Percentiles rank a stretch among this genome's conserved stretches.
Evolutionary conservation across 371 early-diverging fungal genomes (phyloP).

Genomic region (Encephalitozoon cuniculi): DNA sequence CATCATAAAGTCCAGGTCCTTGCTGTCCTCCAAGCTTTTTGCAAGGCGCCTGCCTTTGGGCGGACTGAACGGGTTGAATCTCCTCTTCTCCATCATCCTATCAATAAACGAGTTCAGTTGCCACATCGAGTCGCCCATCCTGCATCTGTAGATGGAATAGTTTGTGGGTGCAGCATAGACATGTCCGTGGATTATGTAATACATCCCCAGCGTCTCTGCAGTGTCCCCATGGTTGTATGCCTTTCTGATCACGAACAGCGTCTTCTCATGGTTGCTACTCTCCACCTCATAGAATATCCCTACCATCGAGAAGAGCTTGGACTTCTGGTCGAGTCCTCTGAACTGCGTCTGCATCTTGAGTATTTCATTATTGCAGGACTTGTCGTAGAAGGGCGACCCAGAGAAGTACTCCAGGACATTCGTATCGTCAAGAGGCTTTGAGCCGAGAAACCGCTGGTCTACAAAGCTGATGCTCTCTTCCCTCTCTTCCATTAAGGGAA

Average conservation of each 20-base stretch:
- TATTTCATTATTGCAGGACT: conserved; percentile 80
- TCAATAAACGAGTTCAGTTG: conserved; percentile 33
- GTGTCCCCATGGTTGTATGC: conserved; percentile 6
- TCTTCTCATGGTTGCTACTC: neutral
- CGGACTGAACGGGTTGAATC: neutral
- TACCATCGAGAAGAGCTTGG: conserved; percentile 40
- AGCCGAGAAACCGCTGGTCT: conserved; percentile 49
- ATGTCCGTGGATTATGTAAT: conserved; percentile 47
- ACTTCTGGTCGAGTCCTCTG: conserved; percentile 66
- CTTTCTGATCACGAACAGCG: conserved; percentile 40
- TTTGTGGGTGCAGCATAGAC: conserved; percentile 45
- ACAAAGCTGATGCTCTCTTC: conserved; percentile 52
- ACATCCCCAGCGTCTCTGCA: conserved; percentile 11
- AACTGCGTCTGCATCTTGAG: conserved; percentile 89
- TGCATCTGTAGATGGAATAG: conserved; percentile 16
- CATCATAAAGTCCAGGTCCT: neutral
- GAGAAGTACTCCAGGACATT: conserved; percentile 86
- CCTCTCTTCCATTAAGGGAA: neutral
- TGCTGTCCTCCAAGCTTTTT: neutral
- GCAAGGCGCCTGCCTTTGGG: neutral
- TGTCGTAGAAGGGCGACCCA: conserved; percentile 85
- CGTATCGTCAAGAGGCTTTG: conserved; percentile 59
- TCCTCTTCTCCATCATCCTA: conserved; percentile 24
- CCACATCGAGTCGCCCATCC: conserved; percentile 20
- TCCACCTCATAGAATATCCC: conserved; percentile 42